Conservation (phyloP, 176 grass and related monocot genomes). For the Oryza nivara region DNA sequence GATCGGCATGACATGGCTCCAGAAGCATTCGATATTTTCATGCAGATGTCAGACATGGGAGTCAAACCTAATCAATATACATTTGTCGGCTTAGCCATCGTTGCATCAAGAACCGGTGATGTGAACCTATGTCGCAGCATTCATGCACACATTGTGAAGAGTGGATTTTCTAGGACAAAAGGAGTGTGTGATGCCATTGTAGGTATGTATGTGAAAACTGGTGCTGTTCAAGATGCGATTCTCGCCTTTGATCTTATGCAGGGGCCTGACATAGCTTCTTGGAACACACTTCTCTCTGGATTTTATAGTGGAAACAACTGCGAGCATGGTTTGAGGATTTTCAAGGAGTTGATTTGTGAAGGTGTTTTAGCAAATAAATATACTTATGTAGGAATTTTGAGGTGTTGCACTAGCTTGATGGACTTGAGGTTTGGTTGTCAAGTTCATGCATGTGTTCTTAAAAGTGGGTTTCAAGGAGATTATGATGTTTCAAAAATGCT, state of each 20-base stretch:
- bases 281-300: conserved; percentile 53
- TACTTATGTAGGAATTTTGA: conserved; percentile 44
- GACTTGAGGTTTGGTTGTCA: conserved; percentile 37
- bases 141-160: conserved; percentile 49
- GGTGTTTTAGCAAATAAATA: conserved; percentile 44
- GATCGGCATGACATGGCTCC: conserved; percentile 24
- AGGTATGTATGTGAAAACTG: conserved; percentile 54
- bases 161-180: conserved; percentile 33
- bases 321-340: conserved; percentile 48
- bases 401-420: conserved; percentile 45
- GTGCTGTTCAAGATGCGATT: conserved; percentile 32
- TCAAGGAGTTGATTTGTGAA: conserved; percentile 41
- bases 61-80: conserved; percentile 41
- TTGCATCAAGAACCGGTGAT: conserved; percentile 39
- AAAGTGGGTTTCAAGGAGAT: conserved; percentile 46
- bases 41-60: conserved; percentile 38
- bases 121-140: conserved; percentile 35
- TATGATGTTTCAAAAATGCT: conserved; percentile 45
- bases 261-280: conserved; percentile 47
- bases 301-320: conserved; percentile 47
- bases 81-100: conserved; percentile 31
- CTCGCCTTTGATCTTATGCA: conserved; percentile 34
- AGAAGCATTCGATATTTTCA: conserved; percentile 47
- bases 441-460: conserved; percentile 52
- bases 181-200: conserved; percentile 47